Evolutionary conservation across 2,329 filamentous ascomycete species (phyloP), one percentile per base, ranked within the genome.

Genomic region (Dendryphion nanum): DNA sequence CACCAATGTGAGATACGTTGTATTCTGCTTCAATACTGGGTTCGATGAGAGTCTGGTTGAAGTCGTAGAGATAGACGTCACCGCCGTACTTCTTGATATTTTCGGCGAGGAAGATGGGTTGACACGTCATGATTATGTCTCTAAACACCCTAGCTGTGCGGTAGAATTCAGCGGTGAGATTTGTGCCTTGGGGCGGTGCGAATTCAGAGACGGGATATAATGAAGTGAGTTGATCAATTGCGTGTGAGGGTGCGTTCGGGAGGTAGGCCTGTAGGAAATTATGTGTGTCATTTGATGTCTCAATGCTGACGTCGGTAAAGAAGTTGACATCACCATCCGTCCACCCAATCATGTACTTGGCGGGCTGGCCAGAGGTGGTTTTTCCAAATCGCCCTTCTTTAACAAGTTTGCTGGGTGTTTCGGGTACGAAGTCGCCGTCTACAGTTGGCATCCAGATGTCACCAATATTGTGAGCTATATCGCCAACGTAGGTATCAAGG

Each of bases 11-110:
- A 1, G 64, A 57, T 3, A 58, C 45, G 7, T 64, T 63, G 16
- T 47, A 47, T 6, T 43, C 30, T 3, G 59, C 35, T 7, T 57
- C 55, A n/a, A 77, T 51, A 19, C 73, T 64, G 0, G 68, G 62
- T 3, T 67, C 70, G 2, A 77, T 57, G n/a, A 79, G 64, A 0
- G 76, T 79, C 48, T 78, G 74, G 52, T 79, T 79, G 60, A 72
- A 74, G 42, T 71, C 59, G 53, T 73, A 78, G 2, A 77, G 55
- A 48, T 72, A 79, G 4, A 75, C 70, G 4, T 55, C 49, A 41
- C 66, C 67, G 4, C 59, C 64, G 18, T 56, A 59, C 12, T 55
- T 42, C 2, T 67, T 59, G 17, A 76, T 56, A 1, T 66, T 60
- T 19, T 61, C 45, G 2, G 63, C 73, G 35, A 70, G 69, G 34